Evolutionary conservation across 306 rosid species (phyloP), one percentile per base, ranked within the genome.

Genomic region (Malus fusca): DNA sequence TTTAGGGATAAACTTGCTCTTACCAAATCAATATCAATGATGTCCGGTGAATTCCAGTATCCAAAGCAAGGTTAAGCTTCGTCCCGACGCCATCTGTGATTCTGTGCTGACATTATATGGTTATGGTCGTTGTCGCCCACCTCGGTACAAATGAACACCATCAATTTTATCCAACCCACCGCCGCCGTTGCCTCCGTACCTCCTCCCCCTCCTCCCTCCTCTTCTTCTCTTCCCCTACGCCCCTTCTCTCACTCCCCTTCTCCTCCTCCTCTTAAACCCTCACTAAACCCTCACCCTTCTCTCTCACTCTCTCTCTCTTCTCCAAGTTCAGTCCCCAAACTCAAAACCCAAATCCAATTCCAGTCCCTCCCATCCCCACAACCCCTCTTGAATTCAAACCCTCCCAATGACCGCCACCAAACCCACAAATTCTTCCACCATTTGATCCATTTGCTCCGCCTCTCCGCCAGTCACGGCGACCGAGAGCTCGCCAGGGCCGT

Each of bases 401-500:
- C 82, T 58, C 53, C 19, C 30, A 31, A 70, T 64, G 64, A 28
- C 22, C 68, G 85, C 26, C 10, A 6, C 76, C 55, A 26, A 11
- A 26, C 53, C 23, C 8, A 60, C 44, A 63, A 66, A 8, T 64
- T 62, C 75, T 60, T 76, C 21, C 74, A 78, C 22, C 60, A 46
- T 4, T 63, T 82, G 26, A 68, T 84, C 80, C 9, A 63, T 44
- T 59, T 84, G 74, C 94, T 93, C 76, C 93, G 87, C 72, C 53
- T 86, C 35, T 83, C 94, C 37, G 64, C 82, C 58, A 91, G 84
- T 56, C 69, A 66, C 74, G 35, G 77, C 37, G 83, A 85, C 69
- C 59, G 77, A 37, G 77, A 80, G 63, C 91, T 93, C 58, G 81
- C 85, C 69, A 80, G 66, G 69, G 87, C 96, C 56, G 85, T 83